phyloP scores from a whole-genome alignment of 1,284 basidiomycete species.

The Cystobasidium pallidum region DNA sequence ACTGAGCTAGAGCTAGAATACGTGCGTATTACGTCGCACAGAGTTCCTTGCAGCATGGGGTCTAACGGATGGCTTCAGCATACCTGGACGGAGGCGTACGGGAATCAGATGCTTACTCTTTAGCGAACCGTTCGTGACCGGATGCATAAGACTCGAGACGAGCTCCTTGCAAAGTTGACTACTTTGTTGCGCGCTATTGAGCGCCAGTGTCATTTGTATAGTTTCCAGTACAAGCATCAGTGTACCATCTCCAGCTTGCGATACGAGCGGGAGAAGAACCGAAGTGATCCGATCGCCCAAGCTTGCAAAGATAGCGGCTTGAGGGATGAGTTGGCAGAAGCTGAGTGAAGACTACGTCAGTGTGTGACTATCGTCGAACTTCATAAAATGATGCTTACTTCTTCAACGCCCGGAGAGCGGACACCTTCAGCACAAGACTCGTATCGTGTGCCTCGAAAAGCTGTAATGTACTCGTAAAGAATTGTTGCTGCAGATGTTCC shows the following conservation, averaged over 20 bases:
- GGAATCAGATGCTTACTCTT: conserved; percentile 2
- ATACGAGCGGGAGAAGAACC: conserved; percentile 75
- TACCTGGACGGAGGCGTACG: background rate
- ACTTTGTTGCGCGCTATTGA: conserved; percentile 23
- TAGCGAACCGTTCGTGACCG: conserved; percentile 14
- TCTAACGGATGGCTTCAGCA: conserved; percentile 61
- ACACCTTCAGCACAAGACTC: conserved; percentile 84
- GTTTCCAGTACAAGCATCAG: conserved; percentile 89
- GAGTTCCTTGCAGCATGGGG: conserved; percentile 82
- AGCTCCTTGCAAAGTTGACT: conserved; percentile 17
- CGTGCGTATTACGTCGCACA: conserved; percentile 77
- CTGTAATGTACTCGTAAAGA: conserved; percentile 80
- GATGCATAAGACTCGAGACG: conserved; percentile 13
- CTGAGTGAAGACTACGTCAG: too few relatives aligned
- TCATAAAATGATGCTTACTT: conserved; percentile 66
- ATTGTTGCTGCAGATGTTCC: conserved; percentile 71
- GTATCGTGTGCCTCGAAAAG: conserved; percentile 75
- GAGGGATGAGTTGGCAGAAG: conserved; percentile 32
- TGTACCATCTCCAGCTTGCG: conserved; percentile 80
- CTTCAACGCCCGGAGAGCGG: conserved; percentile 85
- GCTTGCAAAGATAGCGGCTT: conserved; percentile 19
- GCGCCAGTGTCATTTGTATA: conserved; percentile 56
- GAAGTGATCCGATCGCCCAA: conserved; percentile 14
- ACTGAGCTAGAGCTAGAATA: conserved; percentile 61
- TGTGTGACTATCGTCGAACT: too few relatives aligned